Base-by-base conservation (phyloP, 176 grass and related monocot genomes). In the Bonia amplexicaulis region DNA sequence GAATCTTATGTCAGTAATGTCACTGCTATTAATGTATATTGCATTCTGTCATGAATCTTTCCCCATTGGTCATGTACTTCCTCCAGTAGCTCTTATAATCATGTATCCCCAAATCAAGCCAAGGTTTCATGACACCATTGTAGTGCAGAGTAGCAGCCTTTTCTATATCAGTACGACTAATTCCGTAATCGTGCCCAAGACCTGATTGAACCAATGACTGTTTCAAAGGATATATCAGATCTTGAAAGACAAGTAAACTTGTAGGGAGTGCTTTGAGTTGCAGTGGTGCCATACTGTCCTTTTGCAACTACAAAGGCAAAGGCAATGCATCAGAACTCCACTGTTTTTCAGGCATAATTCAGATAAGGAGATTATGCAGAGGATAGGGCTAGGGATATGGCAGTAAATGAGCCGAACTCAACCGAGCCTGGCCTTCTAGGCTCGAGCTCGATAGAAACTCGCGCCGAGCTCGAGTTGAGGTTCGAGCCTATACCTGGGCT, bases 61-160 rank as follows among this genome's bases (percentile, higher is more conserved):
- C 92, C 17, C 85, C 84, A 57, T 49, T 83, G 17, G 89, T 85
- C 70, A 91, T 88, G 31, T 91, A 91, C 19, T 87, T 91, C 67
- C 47, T 87, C 92, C 89, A 94, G 22, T 87, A 91, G 33, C 66
- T 85, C 81, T 85, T 94, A 13, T 94, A 94, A 35, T 70, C 62
- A 0, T 86, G 84, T 91, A 91, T 91, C 15, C 74, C 92, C 73
- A 94, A 71, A 77, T 94, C 92, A 69, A 94, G 89, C 92, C 92
- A 94, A 74, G 92, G 92, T 86, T 94, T 94, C 92, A 94, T 94
- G 60, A 91, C 87, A 76, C 92, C 92, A 74, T 94, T 94, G 61
- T 89, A 94, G 49, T 94, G 92, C 46, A 94, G 76, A 68, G 84
- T 73, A 45, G 72, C 80, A 19, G 87, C 87, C 67, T 66, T 87